These are phyloP conservation scores for Fusarium xyrophilum DNA, from an alignment of 2,329 filamentous ascomycete species.

Conservation along the genomic window DNA sequence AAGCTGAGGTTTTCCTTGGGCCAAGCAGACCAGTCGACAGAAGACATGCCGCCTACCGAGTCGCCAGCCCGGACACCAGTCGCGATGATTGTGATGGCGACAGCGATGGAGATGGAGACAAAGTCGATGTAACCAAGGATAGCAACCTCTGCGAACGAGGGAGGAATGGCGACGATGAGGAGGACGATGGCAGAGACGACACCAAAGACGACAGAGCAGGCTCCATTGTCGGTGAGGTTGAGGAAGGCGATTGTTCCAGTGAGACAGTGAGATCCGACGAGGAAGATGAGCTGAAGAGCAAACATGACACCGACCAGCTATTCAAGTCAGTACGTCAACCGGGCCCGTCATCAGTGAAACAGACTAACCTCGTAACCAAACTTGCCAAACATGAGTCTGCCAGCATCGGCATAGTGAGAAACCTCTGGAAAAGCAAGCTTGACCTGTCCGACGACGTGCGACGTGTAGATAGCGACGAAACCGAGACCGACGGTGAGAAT, in stretches of 20 bases:
- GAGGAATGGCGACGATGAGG: slow-evolving; percentile 55
- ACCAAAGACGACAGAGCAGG: slow-evolving; percentile 55
- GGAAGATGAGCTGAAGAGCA: slow-evolving; percentile 69
- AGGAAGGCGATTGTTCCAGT: slow-evolving; percentile 75
- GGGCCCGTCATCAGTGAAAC: too few species aligned
- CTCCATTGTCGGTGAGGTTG: slow-evolving; percentile 64
- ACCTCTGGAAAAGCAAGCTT: slow-evolving; percentile 63
- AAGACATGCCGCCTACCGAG: slow-evolving; percentile 43
- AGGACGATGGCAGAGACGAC: slow-evolving; percentile 56
- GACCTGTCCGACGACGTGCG: slow-evolving; percentile 55
- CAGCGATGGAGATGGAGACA: slow-evolving; percentile 67
- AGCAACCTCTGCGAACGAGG: slow-evolving; percentile 57
- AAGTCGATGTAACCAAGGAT: slow-evolving; percentile 63
- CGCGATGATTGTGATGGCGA: slow-evolving; percentile 71
- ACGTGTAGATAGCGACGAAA: slow-evolving; percentile 57
- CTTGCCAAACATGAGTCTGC: slow-evolving; percentile 65
- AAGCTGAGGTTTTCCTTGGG: slow-evolving; percentile 56
- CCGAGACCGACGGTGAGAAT: slow-evolving; percentile 53
- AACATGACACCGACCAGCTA: slow-evolving; percentile 65
- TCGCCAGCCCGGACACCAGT: slow-evolving; percentile 58
- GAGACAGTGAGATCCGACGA: slow-evolving; percentile 74
- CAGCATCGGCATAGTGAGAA: slow-evolving; percentile 72
- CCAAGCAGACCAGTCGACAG: slow-evolving; percentile 54
- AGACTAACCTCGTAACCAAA: slow-evolving; percentile 60
- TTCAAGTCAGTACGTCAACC: not conserved